Percentiles rank a stretch among this genome's conserved stretches.
These are phyloP conservation scores for Metahyphopichia silvanorum DNA, from an alignment of 805 yeast species.

Conservation along the genomic window DNA sequence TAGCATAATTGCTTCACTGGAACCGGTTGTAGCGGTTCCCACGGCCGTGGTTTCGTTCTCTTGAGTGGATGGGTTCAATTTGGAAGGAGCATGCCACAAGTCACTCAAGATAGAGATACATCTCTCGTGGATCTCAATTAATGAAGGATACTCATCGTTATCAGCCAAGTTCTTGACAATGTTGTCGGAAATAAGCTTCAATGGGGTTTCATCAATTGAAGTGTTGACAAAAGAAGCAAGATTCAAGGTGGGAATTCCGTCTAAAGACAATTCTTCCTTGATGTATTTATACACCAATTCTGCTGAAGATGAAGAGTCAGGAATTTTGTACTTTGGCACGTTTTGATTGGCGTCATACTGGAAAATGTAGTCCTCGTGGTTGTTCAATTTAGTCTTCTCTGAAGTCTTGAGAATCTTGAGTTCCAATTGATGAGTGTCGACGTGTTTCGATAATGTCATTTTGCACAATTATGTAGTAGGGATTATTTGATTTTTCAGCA, in stretches of 20 bases:
- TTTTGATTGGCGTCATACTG: slow-evolving; percentile 24
- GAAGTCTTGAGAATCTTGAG: slow-evolving; percentile 21
- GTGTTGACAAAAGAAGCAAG: slow-evolving; percentile 91
- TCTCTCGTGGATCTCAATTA: slow-evolving; percentile 74
- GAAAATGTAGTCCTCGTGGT: slow-evolving; percentile 29
- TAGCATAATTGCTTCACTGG: slow-evolving; percentile 89
- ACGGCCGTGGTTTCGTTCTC: slow-evolving; percentile 43
- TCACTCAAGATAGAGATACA: slow-evolving; percentile 78
- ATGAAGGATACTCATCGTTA: slow-evolving; percentile 88
- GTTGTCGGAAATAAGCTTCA: slow-evolving; percentile 60
- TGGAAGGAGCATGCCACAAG: slow-evolving; percentile 71
- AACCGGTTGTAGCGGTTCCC: slow-evolving; percentile 93
- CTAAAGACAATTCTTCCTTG: slow-evolving; percentile 72
- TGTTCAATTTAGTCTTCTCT: slow-evolving; percentile 15
- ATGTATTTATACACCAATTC: slow-evolving; percentile 58
- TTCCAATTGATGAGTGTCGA: slow-evolving; percentile 44
- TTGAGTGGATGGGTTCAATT: slow-evolving; percentile 17
- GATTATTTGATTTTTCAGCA: too few relatives aligned
- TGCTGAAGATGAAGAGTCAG: slow-evolving; percentile 51
- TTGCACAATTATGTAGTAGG: too few relatives aligned
- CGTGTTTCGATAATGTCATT: slow-evolving; percentile 46
- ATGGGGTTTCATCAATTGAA: slow-evolving; percentile 40
- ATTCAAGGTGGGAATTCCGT: slow-evolving; percentile 81
- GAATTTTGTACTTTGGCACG: slow-evolving; percentile 61
- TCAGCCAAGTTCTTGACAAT: slow-evolving; percentile 87